These are phyloP conservation scores for Diaporthe vaccinii DNA, from an alignment of 2,329 filamentous ascomycete genomes.

Conservation along the genomic window DNA sequence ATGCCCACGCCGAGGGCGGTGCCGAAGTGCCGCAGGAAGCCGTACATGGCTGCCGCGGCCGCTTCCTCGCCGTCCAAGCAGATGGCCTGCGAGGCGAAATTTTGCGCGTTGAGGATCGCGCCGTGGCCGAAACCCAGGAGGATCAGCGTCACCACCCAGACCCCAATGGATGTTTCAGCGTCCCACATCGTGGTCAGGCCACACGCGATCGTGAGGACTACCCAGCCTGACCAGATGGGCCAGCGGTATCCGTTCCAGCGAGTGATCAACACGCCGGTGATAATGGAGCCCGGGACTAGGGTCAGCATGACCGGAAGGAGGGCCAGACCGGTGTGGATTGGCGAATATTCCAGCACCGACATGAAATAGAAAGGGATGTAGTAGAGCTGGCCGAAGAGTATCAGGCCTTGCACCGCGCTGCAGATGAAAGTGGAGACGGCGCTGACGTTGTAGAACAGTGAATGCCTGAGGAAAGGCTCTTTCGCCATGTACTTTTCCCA, in stretches of 20 bases:
- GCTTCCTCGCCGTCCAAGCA: conserved; percentile 53
- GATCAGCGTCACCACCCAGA: conserved; percentile 54
- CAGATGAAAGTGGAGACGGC: conserved; percentile 50
- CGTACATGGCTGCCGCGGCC: conserved; percentile 56
- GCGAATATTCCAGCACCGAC: conserved; percentile 50
- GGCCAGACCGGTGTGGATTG: conserved; percentile 52
- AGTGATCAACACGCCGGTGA: conserved; percentile 49
- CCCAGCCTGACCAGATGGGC: conserved; percentile 55
- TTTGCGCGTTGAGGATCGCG: conserved; percentile 55
- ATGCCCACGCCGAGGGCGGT: conserved; percentile 58
- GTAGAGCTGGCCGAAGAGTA: conserved; percentile 51
- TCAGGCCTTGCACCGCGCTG: conserved; percentile 51
- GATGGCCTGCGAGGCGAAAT: conserved; percentile 56
- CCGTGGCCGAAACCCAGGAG: conserved; percentile 54
- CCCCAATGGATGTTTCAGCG: conserved; percentile 46
- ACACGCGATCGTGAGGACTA: conserved; percentile 45
- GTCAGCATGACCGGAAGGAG: conserved; percentile 51
- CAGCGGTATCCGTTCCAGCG: conserved; percentile 53
- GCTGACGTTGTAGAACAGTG: conserved; percentile 48
- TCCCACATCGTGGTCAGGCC: conserved; percentile 48
- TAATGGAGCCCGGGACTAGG: conserved; percentile 50
- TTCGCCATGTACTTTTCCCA: conserved; percentile 53
- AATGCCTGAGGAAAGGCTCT: conserved; percentile 50
- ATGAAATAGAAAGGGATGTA: conserved; percentile 56
- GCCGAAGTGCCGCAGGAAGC: conserved; percentile 56